These are phyloP conservation scores for Cyberlindnera amylophila DNA, from an alignment of 805 yeast species.

Conservation along the genomic window DNA sequence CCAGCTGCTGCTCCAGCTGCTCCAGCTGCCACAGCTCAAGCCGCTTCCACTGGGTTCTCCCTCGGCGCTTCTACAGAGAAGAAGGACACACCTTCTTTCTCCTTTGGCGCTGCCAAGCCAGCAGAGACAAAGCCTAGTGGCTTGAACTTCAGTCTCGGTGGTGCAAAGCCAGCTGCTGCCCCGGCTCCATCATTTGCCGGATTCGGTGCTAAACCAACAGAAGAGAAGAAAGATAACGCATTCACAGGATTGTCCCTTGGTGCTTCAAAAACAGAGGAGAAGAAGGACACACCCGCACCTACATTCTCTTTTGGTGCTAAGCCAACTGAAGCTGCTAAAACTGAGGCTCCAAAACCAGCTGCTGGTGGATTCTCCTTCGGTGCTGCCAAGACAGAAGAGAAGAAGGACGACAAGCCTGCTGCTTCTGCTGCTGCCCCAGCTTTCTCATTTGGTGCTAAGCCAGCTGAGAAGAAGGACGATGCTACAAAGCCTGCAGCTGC, in stretches of 20 bases:
- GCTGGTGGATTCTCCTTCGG: constrained; percentile 24
- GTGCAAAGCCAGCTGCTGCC: neutral
- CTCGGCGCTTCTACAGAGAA: constrained; percentile 20
- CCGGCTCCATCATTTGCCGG: neutral
- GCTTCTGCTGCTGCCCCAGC: constrained; percentile 2
- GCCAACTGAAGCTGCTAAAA: too few relatives aligned
- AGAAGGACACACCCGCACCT: too few relatives aligned
- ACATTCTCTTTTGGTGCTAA: too few relatives aligned
- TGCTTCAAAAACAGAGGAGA: too few relatives aligned
- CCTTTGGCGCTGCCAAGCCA: constrained; percentile 4
- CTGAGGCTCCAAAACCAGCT: neutral
- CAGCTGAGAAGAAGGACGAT: constrained; percentile 6
- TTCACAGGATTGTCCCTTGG: too few relatives aligned
- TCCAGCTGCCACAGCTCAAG: constrained; percentile 20
- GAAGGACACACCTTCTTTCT: constrained; percentile 3
- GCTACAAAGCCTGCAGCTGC: constrained; percentile 1
- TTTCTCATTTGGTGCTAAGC: constrained; percentile 11
- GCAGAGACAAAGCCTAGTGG: constrained; percentile 1
- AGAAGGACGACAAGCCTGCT: constrained; percentile 9
- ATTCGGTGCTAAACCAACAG: too few relatives aligned
- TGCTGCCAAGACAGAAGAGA: constrained; percentile 6
- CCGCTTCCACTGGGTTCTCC: constrained; percentile 20
- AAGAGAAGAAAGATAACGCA: too few relatives aligned
- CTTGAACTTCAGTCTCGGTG: constrained; percentile 5
- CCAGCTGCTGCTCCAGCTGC: constrained; percentile 16